Base-by-base conservation (phyloP, 768 basidiomycete genomes). In the Boletus sp. region DNA sequence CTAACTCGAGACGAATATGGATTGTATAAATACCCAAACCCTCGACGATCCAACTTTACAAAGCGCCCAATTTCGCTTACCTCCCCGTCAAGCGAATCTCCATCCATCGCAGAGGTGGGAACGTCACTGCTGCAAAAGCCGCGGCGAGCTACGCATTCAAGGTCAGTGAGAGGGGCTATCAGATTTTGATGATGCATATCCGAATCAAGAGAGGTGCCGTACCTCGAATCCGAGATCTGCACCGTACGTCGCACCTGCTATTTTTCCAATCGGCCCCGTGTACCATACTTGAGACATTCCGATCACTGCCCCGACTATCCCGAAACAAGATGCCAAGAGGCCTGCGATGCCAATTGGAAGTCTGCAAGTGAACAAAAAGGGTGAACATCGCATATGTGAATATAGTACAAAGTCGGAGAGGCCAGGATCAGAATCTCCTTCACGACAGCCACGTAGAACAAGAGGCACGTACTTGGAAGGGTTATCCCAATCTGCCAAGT, bases 181-280 rank as follows among this genome's bases (percentile, higher is more conserved):
- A n/a, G 25, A 4, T 7, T 23, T 23, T 23, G 23, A 23, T 23
- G 23, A 21, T 21, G 23, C n/a, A 9, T 5, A 11, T 10, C 34
- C 23, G 4, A 23, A 9, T 7, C 30, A 17, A 19, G 8, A 10
- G n/a, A n/a, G 5, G 2, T 6, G 34, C 1, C 72, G 30, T 29
- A 79, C 77, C 71, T 82, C 81, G 52, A 83, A 82, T 32, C 81
- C 81, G 29, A 83, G 70, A 59, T 83, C 81, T 1, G 78, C 80
- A 30, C 81, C 80, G 38, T 64, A 74, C 11, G 35, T 23, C 3
- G 64, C 72, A 13, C 79, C 79, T 5, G 79, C 75, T 42, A 72
- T 53, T 44, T 61, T 63, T 4, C 73, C 82, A 4, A 82, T 60
- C 0, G 80, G 81, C 1, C 82, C 82, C 2, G 74, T 77, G 51